Percentiles rank a stretch among this genome's conserved stretches.
Conservation (phyloP, 2,329 filamentous ascomycete genomes). For the Juglanconis juglandina region DNA sequence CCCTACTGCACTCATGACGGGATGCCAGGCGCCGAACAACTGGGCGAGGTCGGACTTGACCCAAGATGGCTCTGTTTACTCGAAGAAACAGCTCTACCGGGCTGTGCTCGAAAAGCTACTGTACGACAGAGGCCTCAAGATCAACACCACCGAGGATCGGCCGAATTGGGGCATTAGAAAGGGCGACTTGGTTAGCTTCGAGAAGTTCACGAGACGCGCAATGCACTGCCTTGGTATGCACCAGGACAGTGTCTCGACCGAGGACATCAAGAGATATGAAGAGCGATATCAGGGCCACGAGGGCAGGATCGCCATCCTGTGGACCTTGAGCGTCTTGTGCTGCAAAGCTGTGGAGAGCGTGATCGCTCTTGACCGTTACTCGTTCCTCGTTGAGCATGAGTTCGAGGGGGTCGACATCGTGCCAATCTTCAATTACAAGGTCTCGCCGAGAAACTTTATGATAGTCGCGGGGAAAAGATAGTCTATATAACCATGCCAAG, state of each 20-base stretch:
- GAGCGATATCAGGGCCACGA: conserved; percentile 21
- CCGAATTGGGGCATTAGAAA: conserved; percentile 31
- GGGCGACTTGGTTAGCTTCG: conserved; percentile 25
- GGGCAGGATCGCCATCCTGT: conserved; percentile 29
- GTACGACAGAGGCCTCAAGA: conserved; percentile 23
- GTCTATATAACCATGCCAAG: background rate
- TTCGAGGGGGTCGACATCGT: conserved; percentile 24
- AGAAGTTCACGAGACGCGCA: conserved; percentile 25
- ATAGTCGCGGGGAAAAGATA: conserved; percentile 24
- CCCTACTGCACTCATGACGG: conserved; percentile 31
- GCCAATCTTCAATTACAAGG: conserved; percentile 24
- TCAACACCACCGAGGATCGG: conserved; percentile 11
- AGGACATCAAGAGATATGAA: conserved; percentile 26
- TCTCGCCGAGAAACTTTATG: conserved; percentile 26
- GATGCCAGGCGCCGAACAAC: conserved; percentile 32
- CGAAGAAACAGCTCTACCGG: conserved; percentile 14
- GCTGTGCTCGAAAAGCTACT: conserved; percentile 12
- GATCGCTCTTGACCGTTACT: conserved; percentile 30
- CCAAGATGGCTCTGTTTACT: conserved; percentile 17
- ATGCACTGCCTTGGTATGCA: conserved; percentile 24
- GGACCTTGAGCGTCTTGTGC: conserved; percentile 31
- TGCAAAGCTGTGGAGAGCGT: conserved; percentile 32
- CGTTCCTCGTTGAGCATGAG: conserved; percentile 26
- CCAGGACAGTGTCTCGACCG: conserved; percentile 12
- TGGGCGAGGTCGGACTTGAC: conserved; percentile 24